Base-by-base conservation (phyloP, 2,329 filamentous ascomycete species). In the Colletotrichum sp. region DNA sequence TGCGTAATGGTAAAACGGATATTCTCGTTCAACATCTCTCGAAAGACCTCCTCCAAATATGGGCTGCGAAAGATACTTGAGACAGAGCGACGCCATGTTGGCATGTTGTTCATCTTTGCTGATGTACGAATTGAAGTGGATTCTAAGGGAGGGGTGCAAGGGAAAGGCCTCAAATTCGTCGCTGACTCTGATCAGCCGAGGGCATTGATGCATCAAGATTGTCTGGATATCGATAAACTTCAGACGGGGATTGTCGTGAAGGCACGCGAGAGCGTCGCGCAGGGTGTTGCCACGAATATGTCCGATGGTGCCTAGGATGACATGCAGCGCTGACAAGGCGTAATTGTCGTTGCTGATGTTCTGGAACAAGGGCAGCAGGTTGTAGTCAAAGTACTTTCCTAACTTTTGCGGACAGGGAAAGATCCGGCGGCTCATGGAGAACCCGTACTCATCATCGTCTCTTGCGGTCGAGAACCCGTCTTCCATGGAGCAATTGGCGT, bases 361-460 rank as follows among this genome's bases (percentile, higher is more conserved):
- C 44, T 80, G 79, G 10, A 80, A 52, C 5, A 80, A 52, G 9
- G 79, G 79, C 4, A 80, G 63, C 18, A 80, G 70, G 15, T 76
- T 73, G 24, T 59, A 24, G 21, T 79, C 78, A 55, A 77, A 80
- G 28, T 77, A 72, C 8, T 34, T 26, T 9, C 64, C 62, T 13
- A 80, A 63, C 9, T 44, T 67, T 16, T 28, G 55, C 9, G 79
- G 79, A 18, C 73, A 78, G n/a, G 57, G 68, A 18, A 76, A 32
- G 3, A 16, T 8, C n/a, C 62, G 64, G 28, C 60, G 4, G 24
- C 36, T n/a, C 60, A 64, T 28, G 52, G 39, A 55, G 39, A 34
- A 64, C 12, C 64, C 70, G 28, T 67, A 67, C n/a, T 72, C 64
- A 6, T 66, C 28, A 6, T 66, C 28, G 3, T 65, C 4, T 15